Percentiles rank a stretch among this genome's conserved stretches.
These are phyloP conservation scores for Bromus sterilis DNA, from an alignment of 176 grass and related monocot genomes.

Conservation along the genomic window DNA sequence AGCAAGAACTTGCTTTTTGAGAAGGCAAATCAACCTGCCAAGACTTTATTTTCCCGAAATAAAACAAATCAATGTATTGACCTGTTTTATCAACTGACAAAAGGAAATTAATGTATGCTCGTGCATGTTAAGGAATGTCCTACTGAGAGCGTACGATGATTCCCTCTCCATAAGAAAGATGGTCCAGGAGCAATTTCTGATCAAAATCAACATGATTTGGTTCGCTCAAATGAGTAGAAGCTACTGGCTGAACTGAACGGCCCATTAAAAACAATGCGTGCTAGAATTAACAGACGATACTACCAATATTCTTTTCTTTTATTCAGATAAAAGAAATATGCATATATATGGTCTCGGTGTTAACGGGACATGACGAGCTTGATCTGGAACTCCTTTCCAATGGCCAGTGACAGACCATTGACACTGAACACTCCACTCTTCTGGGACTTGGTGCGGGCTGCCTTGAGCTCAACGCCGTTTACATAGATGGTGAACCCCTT, in stretches of 20 bases:
- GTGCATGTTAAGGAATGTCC: background rate
- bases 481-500: background rate
- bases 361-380: slow-evolving; percentile 27
- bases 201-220: background rate
- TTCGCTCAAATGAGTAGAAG: background rate
- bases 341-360: background rate
- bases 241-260: background rate
- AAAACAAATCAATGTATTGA: no score
- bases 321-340: background rate
- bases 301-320: background rate
- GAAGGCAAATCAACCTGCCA: no score
- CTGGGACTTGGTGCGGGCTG: background rate
- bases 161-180: background rate
- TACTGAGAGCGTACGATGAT: background rate
- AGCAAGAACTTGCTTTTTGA: no score
- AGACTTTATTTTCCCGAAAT: no score
- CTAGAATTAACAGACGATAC: background rate
- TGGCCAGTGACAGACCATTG: slow-evolving; percentile 36
- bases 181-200: background rate
- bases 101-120: no score
- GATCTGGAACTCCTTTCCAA: slow-evolving; percentile 55
- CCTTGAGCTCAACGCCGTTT: slow-evolving; percentile 10
- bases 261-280: background rate
- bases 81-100: no score
- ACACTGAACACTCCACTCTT: slow-evolving; percentile 18